phyloP scores from a whole-genome alignment of 768 basidiomycete genomes.

The Pleurotus sapidus region DNA sequence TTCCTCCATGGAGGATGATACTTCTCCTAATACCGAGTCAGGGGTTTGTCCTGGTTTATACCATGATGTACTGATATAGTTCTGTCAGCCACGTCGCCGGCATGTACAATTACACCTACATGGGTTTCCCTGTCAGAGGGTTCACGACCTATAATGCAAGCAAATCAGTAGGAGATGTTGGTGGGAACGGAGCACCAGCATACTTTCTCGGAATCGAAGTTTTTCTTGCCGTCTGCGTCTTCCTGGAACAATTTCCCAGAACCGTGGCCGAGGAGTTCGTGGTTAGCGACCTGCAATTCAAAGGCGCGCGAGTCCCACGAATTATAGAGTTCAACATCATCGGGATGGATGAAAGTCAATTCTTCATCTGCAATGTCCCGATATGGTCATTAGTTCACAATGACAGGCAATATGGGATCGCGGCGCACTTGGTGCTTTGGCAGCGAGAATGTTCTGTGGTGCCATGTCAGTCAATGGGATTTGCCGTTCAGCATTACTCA shows the following conservation, averaged over 20 bases:
- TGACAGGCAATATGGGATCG: not conserved
- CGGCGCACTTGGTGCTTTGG: slow-evolving; percentile 75
- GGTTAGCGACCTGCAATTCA: slow-evolving; percentile 88
- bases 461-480: not conserved
- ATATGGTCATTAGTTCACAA: slow-evolving; percentile 3
- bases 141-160: slow-evolving; percentile 58
- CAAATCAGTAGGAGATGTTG: not conserved
- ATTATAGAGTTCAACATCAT: slow-evolving; percentile 72
- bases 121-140: slow-evolving; percentile 73
- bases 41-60: slow-evolving; percentile 87
- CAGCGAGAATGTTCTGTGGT: slow-evolving; percentile 73
- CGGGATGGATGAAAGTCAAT: slow-evolving; percentile 78
- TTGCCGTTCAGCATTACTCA: slow-evolving; percentile 27
- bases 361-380: slow-evolving; percentile 52
- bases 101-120: slow-evolving; percentile 41
- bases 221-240: slow-evolving; percentile 69
- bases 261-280: slow-evolving; percentile 85
- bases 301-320: slow-evolving; percentile 78
- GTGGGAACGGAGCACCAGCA: not conserved
- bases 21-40: slow-evolving; percentile 79
- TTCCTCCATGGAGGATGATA: slow-evolving; percentile 90
- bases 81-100: not conserved
- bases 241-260: slow-evolving; percentile 84
- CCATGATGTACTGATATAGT: slow-evolving; percentile 62
- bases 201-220: slow-evolving; percentile 73